These are phyloP conservation scores for Trichosporon coremiiforme DNA, from an alignment of 1,284 basidiomycete species.

Conservation along the genomic window DNA sequence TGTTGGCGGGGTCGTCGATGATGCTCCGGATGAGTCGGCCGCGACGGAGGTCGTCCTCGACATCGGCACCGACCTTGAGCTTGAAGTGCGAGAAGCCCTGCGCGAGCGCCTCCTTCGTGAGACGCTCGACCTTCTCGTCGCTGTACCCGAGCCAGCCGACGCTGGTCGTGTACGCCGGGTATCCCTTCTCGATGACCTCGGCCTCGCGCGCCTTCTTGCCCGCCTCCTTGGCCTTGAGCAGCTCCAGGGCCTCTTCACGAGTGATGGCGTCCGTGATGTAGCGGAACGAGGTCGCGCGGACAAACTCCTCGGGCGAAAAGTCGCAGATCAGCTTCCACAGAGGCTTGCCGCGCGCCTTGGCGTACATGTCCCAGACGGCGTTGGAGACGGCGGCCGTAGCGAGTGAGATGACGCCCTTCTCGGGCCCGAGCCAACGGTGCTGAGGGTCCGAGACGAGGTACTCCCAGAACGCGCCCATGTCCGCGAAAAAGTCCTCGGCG, in stretches of 20 bases:
- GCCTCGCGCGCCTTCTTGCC: conserved; percentile 77
- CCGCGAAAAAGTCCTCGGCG: conserved; percentile 75
- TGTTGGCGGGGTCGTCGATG: conserved; percentile 77
- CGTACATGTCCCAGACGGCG: conserved; percentile 60
- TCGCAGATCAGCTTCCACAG: conserved; percentile 63
- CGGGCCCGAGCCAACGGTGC: conserved; percentile 73
- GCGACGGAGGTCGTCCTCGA: conserved; percentile 79
- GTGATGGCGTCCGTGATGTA: conserved; percentile 95
- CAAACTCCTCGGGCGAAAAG: conserved; percentile 74
- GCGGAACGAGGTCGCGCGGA: conserved; percentile 78
- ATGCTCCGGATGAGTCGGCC: conserved; percentile 86
- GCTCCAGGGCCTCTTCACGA: conserved; percentile 78
- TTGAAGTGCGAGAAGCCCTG: conserved; percentile 95
- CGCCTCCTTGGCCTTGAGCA: conserved; percentile 75
- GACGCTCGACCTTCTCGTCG: conserved; percentile 83
- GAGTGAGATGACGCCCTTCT: conserved; percentile 61
- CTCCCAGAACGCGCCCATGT: conserved; percentile 70
- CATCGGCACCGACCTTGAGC: conserved; percentile 91
- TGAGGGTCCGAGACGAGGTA: conserved; percentile 78
- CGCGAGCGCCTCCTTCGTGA: conserved; percentile 80
- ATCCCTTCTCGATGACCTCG: conserved; percentile 67
- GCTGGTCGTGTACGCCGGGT: conserved; percentile 92
- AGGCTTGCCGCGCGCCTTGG: conserved; percentile 60
- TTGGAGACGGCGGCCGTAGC: conserved; percentile 62
- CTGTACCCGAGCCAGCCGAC: conserved; percentile 91